These are phyloP conservation scores for Aspergillus cejpii DNA, from an alignment of 2,329 filamentous ascomycete genomes.

Conservation along the genomic window DNA sequence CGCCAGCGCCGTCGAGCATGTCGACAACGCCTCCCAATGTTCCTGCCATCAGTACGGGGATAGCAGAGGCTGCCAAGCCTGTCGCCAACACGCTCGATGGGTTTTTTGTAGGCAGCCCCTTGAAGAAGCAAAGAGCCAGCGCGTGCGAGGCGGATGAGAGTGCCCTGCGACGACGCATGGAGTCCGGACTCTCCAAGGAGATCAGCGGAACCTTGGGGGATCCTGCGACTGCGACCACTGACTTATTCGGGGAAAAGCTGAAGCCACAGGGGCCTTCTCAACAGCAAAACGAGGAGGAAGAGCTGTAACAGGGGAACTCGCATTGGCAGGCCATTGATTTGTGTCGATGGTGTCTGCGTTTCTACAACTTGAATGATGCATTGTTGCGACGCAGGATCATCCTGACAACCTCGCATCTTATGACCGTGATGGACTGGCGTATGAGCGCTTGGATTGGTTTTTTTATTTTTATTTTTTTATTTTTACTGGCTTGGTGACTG, in stretches of 20 bases:
- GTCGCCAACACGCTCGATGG: constrained; percentile 24
- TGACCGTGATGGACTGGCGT: constrained; percentile 18
- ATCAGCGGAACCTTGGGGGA: constrained; percentile 28
- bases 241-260: constrained; percentile 16
- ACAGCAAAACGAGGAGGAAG: constrained; percentile 23
- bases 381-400: not conserved
- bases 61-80: constrained; percentile 20
- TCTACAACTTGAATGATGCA: not conserved
- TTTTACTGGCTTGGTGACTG: constrained; percentile 1
- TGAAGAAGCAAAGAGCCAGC: constrained; percentile 45
- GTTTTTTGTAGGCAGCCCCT: constrained; percentile 40
- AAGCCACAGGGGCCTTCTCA: constrained; percentile 10
- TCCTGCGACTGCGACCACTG: constrained; percentile 2
- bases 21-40: constrained; percentile 33
- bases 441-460: constrained; percentile 6
- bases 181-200: constrained; percentile 33
- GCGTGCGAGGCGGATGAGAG: constrained; percentile 40
- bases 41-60: constrained; percentile 12
- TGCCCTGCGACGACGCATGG: constrained; percentile 37
- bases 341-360: constrained; percentile 2
- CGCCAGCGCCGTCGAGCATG: constrained; percentile 29
- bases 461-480: constrained; percentile 4
- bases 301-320: constrained; percentile 27
- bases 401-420: constrained; percentile 5
- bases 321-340: not conserved